These are phyloP conservation scores for Coelastrella sp. DNA, from an alignment of 139 green algal species.

Conservation along the genomic window DNA sequence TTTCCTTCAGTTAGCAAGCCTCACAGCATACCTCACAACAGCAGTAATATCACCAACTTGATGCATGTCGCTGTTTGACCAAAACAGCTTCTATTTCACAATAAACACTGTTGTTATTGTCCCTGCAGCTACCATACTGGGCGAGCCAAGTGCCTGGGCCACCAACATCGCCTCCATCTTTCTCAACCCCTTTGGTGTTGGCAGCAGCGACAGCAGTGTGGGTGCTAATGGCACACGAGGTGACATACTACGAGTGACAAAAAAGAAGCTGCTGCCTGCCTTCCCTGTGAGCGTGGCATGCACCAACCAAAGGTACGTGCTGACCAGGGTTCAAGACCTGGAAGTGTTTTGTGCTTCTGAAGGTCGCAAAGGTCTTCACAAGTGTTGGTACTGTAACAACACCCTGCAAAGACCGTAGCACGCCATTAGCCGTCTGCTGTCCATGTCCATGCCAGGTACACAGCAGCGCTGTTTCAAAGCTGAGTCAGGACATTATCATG, in stretches of 20 bases:
- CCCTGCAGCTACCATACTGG: conserved; percentile 12
- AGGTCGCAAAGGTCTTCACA: too few relatives aligned
- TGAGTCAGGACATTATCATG: too few relatives aligned
- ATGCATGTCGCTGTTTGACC: background rate
- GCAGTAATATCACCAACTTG: background rate
- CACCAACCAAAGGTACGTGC: conserved; percentile 7
- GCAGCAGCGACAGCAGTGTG: conserved; percentile 44
- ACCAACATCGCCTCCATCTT: conserved; percentile 38
- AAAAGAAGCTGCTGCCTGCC: background rate
- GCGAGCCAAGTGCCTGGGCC: conserved; percentile 31
- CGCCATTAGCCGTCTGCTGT: too few relatives aligned
- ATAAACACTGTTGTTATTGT: background rate
- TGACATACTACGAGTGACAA: background rate
- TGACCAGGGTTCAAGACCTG: too few relatives aligned
- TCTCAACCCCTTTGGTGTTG: conserved; percentile 29
- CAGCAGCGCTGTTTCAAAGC: too few relatives aligned
- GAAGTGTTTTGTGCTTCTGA: background rate
- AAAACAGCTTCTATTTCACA: background rate
- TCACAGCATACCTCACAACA: background rate
- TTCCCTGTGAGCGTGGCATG: conserved; percentile 30
- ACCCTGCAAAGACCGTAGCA: too few relatives aligned
- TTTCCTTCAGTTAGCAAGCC: background rate
- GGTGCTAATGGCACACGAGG: background rate
- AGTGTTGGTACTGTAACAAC: too few relatives aligned
- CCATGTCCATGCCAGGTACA: too few relatives aligned